Evolutionary conservation across 139 green algal genomes (phyloP).

Genomic region (Haematococcus sp.): DNA sequence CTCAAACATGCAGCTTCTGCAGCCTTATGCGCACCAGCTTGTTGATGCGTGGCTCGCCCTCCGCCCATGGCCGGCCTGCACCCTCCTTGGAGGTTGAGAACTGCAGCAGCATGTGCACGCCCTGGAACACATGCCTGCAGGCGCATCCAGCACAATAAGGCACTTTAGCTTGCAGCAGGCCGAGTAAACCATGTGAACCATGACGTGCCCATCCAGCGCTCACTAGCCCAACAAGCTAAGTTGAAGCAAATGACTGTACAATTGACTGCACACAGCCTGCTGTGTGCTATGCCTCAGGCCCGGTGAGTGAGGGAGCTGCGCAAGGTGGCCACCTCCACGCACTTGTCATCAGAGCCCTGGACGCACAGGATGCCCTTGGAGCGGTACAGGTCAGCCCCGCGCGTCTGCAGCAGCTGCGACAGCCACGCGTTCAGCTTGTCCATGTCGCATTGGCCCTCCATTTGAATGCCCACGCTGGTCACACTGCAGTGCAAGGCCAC

Average conservation of each 20-base stretch:
- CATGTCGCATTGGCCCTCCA: conserved; percentile 63
- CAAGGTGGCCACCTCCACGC: not conserved
- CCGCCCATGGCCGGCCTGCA: conserved; percentile 58
- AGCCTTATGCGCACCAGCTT: conserved; percentile 71
- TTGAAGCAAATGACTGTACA: too few species aligned
- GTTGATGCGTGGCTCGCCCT: conserved; percentile 53
- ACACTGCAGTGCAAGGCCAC: conserved; percentile 2
- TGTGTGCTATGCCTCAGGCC: too few species aligned
- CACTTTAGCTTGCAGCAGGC: not conserved
- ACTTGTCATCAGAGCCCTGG: conserved; percentile 68
- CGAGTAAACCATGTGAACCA: not conserved
- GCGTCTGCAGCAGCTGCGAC: conserved; percentile 59
- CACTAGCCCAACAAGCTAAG: too few species aligned
- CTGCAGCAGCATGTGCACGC: conserved; percentile 84
- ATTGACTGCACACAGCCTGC: too few species aligned
- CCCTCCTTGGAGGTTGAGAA: conserved; percentile 39
- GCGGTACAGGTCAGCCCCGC: conserved; percentile 81
- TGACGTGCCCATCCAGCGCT: not conserved
- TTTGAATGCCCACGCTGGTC: conserved; percentile 58
- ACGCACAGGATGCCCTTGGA: conserved; percentile 80
- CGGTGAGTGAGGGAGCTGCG: not conserved
- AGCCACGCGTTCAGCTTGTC: conserved; percentile 73
- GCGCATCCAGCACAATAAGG: not conserved
- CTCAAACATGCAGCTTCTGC: too few species aligned
- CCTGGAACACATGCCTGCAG: conserved; percentile 74